A percentile compares a stretch with the other conserved stretches of the same genome.
These are phyloP conservation scores for Tuber microsphaerosporum DNA, from an alignment of 495 filamentous ascomycete species.

Conservation along the genomic window DNA sequence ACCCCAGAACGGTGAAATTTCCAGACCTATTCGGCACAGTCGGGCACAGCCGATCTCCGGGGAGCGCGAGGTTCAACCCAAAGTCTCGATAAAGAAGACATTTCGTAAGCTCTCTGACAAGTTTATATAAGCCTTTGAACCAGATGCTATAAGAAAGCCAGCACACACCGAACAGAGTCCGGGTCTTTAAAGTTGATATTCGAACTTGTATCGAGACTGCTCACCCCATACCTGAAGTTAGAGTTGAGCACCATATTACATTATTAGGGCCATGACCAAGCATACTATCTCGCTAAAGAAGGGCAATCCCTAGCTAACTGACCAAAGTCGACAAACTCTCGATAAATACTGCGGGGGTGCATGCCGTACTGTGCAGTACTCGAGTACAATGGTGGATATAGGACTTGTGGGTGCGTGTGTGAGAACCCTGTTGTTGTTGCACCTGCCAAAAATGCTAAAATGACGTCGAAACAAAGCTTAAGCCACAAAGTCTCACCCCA, in stretches of 20 bases:
- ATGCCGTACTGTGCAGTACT: slow-evolving; percentile 8
- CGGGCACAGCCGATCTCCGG: slow-evolving; percentile 65
- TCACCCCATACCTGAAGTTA: slow-evolving; percentile 7
- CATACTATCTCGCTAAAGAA: slow-evolving; percentile 30
- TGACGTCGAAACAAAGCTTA: background rate
- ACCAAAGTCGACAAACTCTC: slow-evolving; percentile 31
- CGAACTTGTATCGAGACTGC: slow-evolving; percentile 16
- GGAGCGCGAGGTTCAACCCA: slow-evolving; percentile 51
- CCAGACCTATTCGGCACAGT: slow-evolving; percentile 53
- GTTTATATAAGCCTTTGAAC: background rate
- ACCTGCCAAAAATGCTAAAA: background rate
- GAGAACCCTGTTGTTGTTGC: background rate
- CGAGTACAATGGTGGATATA: background rate
- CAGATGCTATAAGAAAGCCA: background rate
- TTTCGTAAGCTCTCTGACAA: slow-evolving; percentile 58
- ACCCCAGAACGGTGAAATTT: background rate
- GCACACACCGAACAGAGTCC: slow-evolving; percentile 55
- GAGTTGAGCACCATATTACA: background rate
- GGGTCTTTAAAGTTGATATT: slow-evolving; percentile 74
- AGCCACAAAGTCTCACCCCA: background rate
- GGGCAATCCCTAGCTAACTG: slow-evolving; percentile 34
- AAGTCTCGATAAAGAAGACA: slow-evolving; percentile 72
- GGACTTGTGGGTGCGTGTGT: background rate
- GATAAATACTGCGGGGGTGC: slow-evolving; percentile 38
- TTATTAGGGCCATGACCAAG: background rate